Evolutionary conservation across 2,329 filamentous ascomycete genomes (phyloP).

Genomic region (Ophiostoma piceae): DNA sequence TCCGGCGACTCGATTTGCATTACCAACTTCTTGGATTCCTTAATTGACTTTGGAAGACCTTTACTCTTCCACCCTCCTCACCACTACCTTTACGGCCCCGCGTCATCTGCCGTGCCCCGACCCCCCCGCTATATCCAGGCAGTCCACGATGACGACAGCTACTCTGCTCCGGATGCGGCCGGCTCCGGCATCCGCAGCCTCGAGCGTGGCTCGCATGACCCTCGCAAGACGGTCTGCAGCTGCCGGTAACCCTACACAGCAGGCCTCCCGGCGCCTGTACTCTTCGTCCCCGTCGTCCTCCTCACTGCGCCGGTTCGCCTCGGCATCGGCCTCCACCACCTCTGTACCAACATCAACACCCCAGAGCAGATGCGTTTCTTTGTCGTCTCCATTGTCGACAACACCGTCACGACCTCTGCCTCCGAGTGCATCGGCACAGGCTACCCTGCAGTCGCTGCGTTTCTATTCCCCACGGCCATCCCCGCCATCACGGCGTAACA

Average conservation of each 20-base stretch:
- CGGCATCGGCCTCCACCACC: not conserved
- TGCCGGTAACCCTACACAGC: slow-evolving; percentile 15
- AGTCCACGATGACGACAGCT: slow-evolving; percentile 20
- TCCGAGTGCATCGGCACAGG: slow-evolving; percentile 11
- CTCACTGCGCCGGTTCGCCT: slow-evolving; percentile 11
- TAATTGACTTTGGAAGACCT: not conserved
- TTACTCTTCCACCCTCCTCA: not conserved
- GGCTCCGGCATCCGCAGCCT: slow-evolving; percentile 14
- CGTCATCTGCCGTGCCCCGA: slow-evolving; percentile 18
- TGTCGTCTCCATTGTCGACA: slow-evolving; percentile 3
- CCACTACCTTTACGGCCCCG: slow-evolving; percentile 6
- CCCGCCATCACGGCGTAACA: slow-evolving; percentile 21
- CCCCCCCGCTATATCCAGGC: slow-evolving; percentile 1
- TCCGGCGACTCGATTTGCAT: not conserved
- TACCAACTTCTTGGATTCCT: not conserved
- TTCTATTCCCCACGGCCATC: slow-evolving; percentile 24
- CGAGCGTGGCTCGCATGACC: slow-evolving; percentile 14
- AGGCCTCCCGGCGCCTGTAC: slow-evolving; percentile 18
- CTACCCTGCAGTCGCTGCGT: slow-evolving; percentile 20
- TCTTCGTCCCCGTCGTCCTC: slow-evolving; percentile 33
- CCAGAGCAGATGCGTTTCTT: slow-evolving; percentile 3
- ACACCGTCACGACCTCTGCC: slow-evolving; percentile 12
- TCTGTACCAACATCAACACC: not conserved
- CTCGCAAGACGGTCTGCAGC: slow-evolving; percentile 16
- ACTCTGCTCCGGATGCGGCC: slow-evolving; percentile 24